A percentile compares a stretch with the other conserved stretches of the same genome.
phyloP scores from a whole-genome alignment of 306 rosid species.

The Medicago arabica region DNA sequence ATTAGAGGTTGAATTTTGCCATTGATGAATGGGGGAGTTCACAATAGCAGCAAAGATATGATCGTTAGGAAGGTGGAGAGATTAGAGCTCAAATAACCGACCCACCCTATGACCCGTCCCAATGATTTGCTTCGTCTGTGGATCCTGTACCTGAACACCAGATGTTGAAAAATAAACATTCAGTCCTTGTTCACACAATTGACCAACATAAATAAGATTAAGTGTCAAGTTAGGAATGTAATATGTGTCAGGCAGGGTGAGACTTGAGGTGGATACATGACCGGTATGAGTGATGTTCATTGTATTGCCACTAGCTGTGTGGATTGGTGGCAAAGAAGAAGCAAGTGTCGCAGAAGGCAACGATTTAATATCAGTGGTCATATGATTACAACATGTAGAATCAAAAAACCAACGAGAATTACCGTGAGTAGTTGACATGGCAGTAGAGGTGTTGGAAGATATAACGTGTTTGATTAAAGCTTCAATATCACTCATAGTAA shows the following conservation, averaged over 20 bases:
- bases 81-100: not conserved
- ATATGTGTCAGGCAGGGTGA: not conserved
- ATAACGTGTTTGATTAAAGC: constrained; percentile 12
- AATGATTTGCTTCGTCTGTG: constrained; percentile 8
- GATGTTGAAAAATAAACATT: constrained; percentile 10
- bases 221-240: not conserved
- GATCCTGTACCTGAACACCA: constrained; percentile 20
- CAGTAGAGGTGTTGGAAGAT: not conserved
- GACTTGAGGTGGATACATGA: not conserved
- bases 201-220: not conserved
- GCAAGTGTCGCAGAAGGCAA: not conserved
- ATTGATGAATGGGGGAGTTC: not conserved
- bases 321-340: not conserved
- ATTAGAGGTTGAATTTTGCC: constrained; percentile 4
- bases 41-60: not conserved
- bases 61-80: not conserved
- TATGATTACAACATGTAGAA: not conserved
- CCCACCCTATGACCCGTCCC: constrained; percentile 8
- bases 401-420: not conserved
- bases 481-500: not conserved
- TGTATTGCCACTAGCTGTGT: not conserved
- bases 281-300: not conserved
- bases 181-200: constrained; percentile 1
- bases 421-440: not conserved
- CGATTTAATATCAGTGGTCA: not conserved